Conservation (phyloP, 1,284 basidiomycete genomes). For the Ustilago esculenta region DNA sequence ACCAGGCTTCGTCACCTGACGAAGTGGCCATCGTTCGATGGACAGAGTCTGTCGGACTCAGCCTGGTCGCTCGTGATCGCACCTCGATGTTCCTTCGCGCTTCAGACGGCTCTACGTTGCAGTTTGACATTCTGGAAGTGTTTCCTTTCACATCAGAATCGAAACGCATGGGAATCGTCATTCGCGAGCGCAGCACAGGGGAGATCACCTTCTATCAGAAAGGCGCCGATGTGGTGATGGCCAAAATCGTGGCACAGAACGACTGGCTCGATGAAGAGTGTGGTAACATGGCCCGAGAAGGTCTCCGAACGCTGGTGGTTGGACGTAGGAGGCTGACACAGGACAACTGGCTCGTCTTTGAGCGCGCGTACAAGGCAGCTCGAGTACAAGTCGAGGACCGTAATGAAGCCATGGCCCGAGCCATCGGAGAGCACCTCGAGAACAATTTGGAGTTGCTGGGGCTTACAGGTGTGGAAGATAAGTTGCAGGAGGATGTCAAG, state of each 20-base stretch:
- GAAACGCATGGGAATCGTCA: constrained; percentile 98
- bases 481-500: constrained; percentile 96
- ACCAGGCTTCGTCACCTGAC: constrained; percentile 97
- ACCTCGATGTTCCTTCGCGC: constrained; percentile 74
- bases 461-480: constrained; percentile 97
- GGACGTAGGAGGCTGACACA: constrained; percentile 80
- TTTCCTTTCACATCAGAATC: constrained; percentile 98
- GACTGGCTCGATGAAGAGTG: constrained; percentile 99
- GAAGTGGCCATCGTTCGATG: constrained; percentile 99
- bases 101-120: constrained; percentile 67
- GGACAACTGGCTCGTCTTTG: constrained; percentile 80
- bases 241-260: constrained; percentile 89
- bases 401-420: constrained; percentile 79
- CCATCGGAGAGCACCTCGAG: constrained; percentile 82
- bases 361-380: constrained; percentile 79
- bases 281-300: constrained; percentile 98
- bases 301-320: constrained; percentile 91
- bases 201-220: constrained; percentile 93
- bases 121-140: constrained; percentile 88
- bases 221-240: constrained; percentile 97
- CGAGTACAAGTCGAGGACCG: constrained; percentile 75
- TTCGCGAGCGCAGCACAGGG: constrained; percentile 78
- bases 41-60: constrained; percentile 93
- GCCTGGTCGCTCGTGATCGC: constrained; percentile 86
- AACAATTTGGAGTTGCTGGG: constrained; percentile 90